Evolutionary conservation across 2,329 filamentous ascomycete genomes (phyloP).

Genomic region (Colletotrichum orbiculare): DNA sequence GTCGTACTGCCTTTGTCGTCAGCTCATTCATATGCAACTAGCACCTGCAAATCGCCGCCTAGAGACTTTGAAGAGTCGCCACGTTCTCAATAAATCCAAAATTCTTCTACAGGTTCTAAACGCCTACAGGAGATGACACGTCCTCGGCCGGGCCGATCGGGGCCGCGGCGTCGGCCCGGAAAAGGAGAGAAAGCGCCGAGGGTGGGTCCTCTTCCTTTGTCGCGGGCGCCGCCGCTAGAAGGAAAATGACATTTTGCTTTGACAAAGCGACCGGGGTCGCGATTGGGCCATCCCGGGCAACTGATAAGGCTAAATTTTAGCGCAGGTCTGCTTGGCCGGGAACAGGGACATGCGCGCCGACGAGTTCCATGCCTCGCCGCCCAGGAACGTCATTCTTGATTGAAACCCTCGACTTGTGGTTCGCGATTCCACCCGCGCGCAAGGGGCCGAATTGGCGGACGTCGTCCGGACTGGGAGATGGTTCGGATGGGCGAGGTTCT

Average conservation of each 20-base stretch:
- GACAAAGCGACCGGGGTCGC: constrained; percentile 26
- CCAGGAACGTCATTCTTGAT: constrained; percentile 23
- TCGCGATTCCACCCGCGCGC: constrained; percentile 15
- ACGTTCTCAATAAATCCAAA: too few species aligned
- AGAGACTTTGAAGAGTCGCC: too few species aligned
- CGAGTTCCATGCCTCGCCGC: neutral
- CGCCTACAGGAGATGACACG: too few species aligned
- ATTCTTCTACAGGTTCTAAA: too few species aligned
- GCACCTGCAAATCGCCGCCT: too few species aligned
- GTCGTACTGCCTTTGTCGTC: too few species aligned
- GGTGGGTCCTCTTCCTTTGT: constrained; percentile 9
- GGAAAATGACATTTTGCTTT: constrained; percentile 33
- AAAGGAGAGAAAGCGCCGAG: constrained; percentile 16
- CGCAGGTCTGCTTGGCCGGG: constrained; percentile 8
- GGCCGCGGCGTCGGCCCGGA: constrained; percentile 11
- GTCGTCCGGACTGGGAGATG: constrained; percentile 23
- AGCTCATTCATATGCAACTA: too few species aligned
- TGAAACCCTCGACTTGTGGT: constrained; percentile 23
- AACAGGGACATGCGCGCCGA: constrained; percentile 16
- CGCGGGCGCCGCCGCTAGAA: constrained; percentile 5
- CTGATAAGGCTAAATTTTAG: constrained; percentile 37
- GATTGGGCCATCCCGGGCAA: constrained; percentile 22
- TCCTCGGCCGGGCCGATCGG: constrained; percentile 19
- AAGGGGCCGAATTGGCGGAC: constrained; percentile 25
- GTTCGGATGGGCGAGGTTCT: constrained; percentile 1